A percentile compares a stretch with the other conserved stretches of the same genome.
These are phyloP conservation scores for Melampsora larici-populina DNA, from an alignment of 1,284 basidiomycete species.

Conservation along the genomic window DNA sequence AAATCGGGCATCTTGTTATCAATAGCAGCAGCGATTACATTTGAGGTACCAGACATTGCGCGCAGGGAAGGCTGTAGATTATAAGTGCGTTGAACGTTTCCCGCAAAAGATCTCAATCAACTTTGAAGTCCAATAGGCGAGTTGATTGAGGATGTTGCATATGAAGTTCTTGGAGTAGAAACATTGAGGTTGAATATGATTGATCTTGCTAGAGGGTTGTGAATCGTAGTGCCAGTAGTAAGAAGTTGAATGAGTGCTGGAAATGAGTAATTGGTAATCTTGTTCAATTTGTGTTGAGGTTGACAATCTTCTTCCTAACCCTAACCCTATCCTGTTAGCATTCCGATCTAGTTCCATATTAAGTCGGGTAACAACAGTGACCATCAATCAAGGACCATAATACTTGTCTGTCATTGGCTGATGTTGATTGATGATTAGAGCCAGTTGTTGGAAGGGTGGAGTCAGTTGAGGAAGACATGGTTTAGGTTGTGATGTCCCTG, in stretches of 20 bases:
- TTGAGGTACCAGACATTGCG: constrained; percentile 2
- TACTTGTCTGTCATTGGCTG: too few species aligned
- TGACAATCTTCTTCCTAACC: constrained; percentile 49
- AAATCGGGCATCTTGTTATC: constrained; percentile 70
- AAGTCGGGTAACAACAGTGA: too few species aligned
- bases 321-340: constrained; percentile 49
- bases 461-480: too few species aligned
- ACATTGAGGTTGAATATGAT: neutral
- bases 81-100: constrained; percentile 32
- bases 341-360: constrained; percentile 51
- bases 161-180: neutral
- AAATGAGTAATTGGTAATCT: constrained; percentile 14
- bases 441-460: too few species aligned
- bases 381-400: too few species aligned
- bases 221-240: neutral
- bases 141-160: constrained; percentile 1
- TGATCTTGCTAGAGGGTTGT: neutral
- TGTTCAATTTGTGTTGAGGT: constrained; percentile 45
- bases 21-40: constrained; percentile 47
- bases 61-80: constrained; percentile 12
- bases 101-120: too few species aligned
- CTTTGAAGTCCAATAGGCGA: constrained; percentile 30
- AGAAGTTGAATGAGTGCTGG: constrained; percentile 7
- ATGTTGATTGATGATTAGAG: too few species aligned
- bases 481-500: too few species aligned